These are phyloP conservation scores for Phytopythium mirpurense DNA, from an alignment of 352 stramenopile species.

Conservation along the genomic window DNA sequence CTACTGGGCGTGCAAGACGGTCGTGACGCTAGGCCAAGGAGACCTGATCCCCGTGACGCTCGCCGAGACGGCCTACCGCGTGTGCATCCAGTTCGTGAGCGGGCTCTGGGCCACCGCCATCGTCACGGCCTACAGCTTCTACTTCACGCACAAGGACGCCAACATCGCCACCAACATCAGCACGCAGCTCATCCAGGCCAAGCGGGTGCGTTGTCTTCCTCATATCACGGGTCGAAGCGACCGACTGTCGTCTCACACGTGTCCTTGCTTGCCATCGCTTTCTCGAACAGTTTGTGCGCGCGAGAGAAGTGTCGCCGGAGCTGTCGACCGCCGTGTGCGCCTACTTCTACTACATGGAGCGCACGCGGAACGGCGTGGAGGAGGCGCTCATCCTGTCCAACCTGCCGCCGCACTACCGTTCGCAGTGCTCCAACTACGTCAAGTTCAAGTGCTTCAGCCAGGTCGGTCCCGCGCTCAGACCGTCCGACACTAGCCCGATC, in stretches of 20 bases:
- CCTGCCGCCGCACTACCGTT: slow-evolving; percentile 43
- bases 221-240: too few species aligned
- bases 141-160: slow-evolving; percentile 60
- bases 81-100: slow-evolving; percentile 53
- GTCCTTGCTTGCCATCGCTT: too few species aligned
- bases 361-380: slow-evolving; percentile 49
- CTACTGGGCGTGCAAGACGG: slow-evolving; percentile 71
- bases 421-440: slow-evolving; percentile 44
- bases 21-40: slow-evolving; percentile 64
- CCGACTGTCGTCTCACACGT: too few species aligned
- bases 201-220: slow-evolving; percentile 16
- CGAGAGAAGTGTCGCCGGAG: slow-evolving; percentile 26
- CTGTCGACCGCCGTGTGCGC: slow-evolving; percentile 28
- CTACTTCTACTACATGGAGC: slow-evolving; percentile 77
- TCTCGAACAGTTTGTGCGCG: slow-evolving; percentile 32
- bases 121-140: slow-evolving; percentile 66
- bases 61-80: slow-evolving; percentile 48
- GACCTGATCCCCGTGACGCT: slow-evolving; percentile 56
- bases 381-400: slow-evolving; percentile 41
- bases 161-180: slow-evolving; percentile 56
- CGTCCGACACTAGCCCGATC: not conserved
- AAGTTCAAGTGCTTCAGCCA: slow-evolving; percentile 38
- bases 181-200: slow-evolving; percentile 52
- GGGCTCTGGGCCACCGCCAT: slow-evolving; percentile 68
- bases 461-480: not conserved